Percentiles rank a stretch among this genome's conserved stretches.
Conservation (phyloP, 352 stramenopile species). For the Phytophthora syringae region DNA sequence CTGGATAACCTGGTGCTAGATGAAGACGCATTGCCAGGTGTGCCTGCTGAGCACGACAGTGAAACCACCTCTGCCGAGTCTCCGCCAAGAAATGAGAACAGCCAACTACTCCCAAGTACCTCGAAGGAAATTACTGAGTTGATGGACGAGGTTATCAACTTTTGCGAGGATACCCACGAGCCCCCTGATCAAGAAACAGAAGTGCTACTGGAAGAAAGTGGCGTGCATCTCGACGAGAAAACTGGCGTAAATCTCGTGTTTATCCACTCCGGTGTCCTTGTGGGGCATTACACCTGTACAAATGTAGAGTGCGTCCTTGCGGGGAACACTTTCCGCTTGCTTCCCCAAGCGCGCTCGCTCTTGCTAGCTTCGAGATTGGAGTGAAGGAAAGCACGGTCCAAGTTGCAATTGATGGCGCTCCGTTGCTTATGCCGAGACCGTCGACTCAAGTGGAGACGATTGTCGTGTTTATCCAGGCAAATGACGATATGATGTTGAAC, state of each 20-base stretch:
- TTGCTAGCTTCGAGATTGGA: conserved; percentile 56
- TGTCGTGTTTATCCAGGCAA: conserved; percentile 47
- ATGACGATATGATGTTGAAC: conserved; percentile 51
- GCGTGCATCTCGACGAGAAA: conserved; percentile 70
- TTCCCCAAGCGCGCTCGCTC: conserved; percentile 36
- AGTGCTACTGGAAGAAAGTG: conserved; percentile 55
- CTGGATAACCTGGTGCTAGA: conserved; percentile 3
- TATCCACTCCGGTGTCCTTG: conserved; percentile 45
- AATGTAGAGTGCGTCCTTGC: conserved; percentile 64
- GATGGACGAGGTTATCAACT: not conserved
- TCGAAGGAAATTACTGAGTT: not conserved
- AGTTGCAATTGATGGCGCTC: conserved; percentile 52
- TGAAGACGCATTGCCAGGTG: not conserved
- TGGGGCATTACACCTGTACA: conserved; percentile 61
- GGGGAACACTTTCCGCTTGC: conserved; percentile 57
- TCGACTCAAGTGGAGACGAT: conserved; percentile 45
- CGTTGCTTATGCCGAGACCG: conserved; percentile 52
- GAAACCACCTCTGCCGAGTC: not conserved
- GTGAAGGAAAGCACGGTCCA: conserved; percentile 59
- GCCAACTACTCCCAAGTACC: not conserved
- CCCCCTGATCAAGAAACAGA: conserved; percentile 3
- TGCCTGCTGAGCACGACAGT: not conserved
- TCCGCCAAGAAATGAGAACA: not conserved
- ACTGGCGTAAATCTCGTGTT: conserved; percentile 61
- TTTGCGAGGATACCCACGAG: not conserved